phyloP scores from a whole-genome alignment of 192 early-diverging fungal species.

The Gaertneriomyces semiglobifer region DNA sequence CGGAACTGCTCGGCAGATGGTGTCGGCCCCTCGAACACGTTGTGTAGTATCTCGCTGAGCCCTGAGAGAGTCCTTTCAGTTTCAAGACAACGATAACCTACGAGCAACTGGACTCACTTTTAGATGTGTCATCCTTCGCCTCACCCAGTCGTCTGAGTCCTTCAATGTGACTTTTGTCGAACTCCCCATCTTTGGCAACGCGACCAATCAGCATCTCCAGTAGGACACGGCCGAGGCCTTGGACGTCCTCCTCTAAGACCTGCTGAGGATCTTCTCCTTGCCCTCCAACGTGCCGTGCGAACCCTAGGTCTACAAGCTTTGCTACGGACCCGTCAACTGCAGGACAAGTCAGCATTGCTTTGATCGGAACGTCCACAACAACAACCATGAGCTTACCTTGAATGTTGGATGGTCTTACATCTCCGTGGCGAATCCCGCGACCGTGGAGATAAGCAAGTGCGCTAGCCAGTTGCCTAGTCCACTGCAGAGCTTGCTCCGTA shows the following conservation, averaged over 20 bases:
- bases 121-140: not conserved
- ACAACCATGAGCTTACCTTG: not conserved
- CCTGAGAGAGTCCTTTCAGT: not conserved
- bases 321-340: constrained; percentile 6
- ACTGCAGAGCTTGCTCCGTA: not conserved
- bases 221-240: not conserved
- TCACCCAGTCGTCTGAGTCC: constrained; percentile 1
- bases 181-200: not conserved
- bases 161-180: constrained; percentile 4
- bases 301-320: constrained; percentile 12
- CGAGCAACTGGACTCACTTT: not conserved
- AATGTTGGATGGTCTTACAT: constrained; percentile 7
- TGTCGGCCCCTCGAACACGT: not conserved
- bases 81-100: not conserved
- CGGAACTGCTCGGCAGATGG: not conserved
- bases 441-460: constrained; percentile 7
- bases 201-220: constrained; percentile 11
- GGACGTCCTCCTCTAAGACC: constrained; percentile 10
- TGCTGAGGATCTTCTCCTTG: not conserved
- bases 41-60: not conserved
- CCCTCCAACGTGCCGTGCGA: constrained; percentile 8
- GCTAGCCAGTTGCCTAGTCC: constrained; percentile 4
- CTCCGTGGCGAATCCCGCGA: constrained; percentile 10
- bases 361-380: no score
- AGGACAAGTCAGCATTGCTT: no score